These are phyloP conservation scores for Candida xiaguanensis DNA, from an alignment of 805 yeast species.

Conservation along the genomic window DNA sequence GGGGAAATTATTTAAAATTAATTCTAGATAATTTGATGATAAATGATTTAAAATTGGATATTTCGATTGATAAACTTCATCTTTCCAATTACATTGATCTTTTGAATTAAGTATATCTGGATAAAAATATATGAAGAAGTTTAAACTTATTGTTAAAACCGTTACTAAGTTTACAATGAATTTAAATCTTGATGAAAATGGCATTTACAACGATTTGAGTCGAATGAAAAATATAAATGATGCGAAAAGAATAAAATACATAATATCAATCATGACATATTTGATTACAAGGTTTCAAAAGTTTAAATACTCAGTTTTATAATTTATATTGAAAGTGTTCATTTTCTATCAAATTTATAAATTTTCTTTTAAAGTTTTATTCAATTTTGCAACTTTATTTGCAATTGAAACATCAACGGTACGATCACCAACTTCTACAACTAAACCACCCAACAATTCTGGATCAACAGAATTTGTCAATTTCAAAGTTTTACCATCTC, in stretches of 20 bases:
- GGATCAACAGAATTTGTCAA: slow-evolving; percentile 81
- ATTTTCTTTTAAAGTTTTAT: slow-evolving; percentile 83
- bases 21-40: slow-evolving; percentile 13
- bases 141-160: slow-evolving; percentile 42
- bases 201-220: background rate
- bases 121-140: slow-evolving; percentile 69
- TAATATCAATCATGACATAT: too few species aligned
- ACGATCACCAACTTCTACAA: slow-evolving; percentile 94
- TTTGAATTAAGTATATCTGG: slow-evolving; percentile 54
- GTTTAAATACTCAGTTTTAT: too few species aligned
- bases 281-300: too few species aligned
- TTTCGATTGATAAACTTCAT: slow-evolving; percentile 9
- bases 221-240: too few species aligned
- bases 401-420: slow-evolving; percentile 92
- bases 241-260: too few species aligned
- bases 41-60: slow-evolving; percentile 9
- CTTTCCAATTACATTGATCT: slow-evolving; percentile 59
- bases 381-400: slow-evolving; percentile 80
- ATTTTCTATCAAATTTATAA: slow-evolving; percentile 44
- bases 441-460: slow-evolving; percentile 90
- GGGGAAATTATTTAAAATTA: slow-evolving; percentile 20
- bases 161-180: slow-evolving; percentile 8
- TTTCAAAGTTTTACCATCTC: slow-evolving; percentile 80
- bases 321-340: background rate
- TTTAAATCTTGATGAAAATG: slow-evolving; percentile 5